Evolutionary conservation across 2,329 filamentous ascomycete species (phyloP).

Genomic region (Aspergillus oerlinghausenensis): DNA sequence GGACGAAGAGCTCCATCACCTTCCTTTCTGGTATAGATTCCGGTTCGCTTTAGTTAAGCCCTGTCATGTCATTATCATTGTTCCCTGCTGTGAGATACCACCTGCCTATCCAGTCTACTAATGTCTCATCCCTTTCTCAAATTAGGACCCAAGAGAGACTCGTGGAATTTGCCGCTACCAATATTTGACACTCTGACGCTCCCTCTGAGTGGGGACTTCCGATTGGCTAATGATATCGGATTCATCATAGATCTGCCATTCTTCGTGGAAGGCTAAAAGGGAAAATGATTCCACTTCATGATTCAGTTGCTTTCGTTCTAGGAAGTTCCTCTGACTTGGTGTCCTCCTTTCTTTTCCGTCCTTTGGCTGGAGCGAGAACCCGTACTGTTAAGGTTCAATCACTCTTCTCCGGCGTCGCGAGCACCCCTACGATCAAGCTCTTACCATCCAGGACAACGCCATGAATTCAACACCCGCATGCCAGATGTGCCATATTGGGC

Average conservation of each 20-base stretch:
- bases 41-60: not conserved
- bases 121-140: not conserved
- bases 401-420: not conserved
- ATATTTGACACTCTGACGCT: not conserved
- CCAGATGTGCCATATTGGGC: constrained; percentile 31
- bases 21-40: constrained; percentile 10
- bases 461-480: constrained; percentile 15
- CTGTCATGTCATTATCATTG: not conserved
- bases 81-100: constrained; percentile 2
- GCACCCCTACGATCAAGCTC: not conserved
- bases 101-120: constrained; percentile 6
- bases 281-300: not conserved
- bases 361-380: not conserved
- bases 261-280: not conserved
- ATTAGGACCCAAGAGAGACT: not conserved
- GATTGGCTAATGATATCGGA: not conserved
- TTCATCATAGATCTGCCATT: not conserved
- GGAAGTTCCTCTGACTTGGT: not conserved
- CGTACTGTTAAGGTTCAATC: not conserved
- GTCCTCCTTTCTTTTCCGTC: not conserved
- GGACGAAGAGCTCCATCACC: constrained; percentile 6
- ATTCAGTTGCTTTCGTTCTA: not conserved
- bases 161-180: not conserved
- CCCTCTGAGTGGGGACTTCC: not conserved
- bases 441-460: not conserved